Base-by-base conservation (phyloP, 23 red algal genomes). In the Gracilaria gracilis region DNA sequence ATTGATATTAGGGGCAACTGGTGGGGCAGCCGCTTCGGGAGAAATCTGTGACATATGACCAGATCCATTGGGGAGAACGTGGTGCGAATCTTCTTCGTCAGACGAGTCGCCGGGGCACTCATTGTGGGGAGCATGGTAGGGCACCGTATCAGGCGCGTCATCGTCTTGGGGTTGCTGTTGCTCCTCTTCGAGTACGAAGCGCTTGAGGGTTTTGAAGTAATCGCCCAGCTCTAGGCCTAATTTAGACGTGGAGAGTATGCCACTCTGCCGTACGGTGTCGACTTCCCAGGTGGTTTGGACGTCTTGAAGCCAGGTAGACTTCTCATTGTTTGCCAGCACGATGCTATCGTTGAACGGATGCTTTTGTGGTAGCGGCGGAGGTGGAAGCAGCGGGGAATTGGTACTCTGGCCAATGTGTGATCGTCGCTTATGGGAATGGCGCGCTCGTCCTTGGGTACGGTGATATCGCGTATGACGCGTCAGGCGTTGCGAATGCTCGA, bases 261-360 rank as follows among this genome's bases (percentile, higher is more conserved):
- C 88, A 58, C 88, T 92, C 46, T 83, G 58, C 27, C 88, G 71
- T 17, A 92, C 88, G n/a, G 74, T 47, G n/a, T 75, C 88, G 46
- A 92, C 88, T 31, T 92, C 88, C 76, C 76, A 92, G 4, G 88
- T 92, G n/a, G 67, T 92, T 64, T 70, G 83, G 62, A 92, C 89
- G 55, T 83, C 89, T 36, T 84, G 59, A 20, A 84, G 25, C 89
- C 89, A 84, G 38, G 57, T 92, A 7, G 67, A 74, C 44, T 84
- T 83, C 29, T 46, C 67, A 55, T 33, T 5, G 49, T 62, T 61
- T 27, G 66, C 89, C 25, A 84, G 58, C 14, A 67, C 25, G 11
- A 84, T 23, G n/a, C 29, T 65, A 21, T 75, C 86, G 38, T 57
- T 54, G 4, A 19, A 21, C 0, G 21, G 21, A 46, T 27, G 2